A percentile compares a stretch with the other conserved stretches of the same genome.
Evolutionary conservation across 2,329 filamentous ascomycete species (phyloP).

Genomic region (Tolypocladium ovalisporum): DNA sequence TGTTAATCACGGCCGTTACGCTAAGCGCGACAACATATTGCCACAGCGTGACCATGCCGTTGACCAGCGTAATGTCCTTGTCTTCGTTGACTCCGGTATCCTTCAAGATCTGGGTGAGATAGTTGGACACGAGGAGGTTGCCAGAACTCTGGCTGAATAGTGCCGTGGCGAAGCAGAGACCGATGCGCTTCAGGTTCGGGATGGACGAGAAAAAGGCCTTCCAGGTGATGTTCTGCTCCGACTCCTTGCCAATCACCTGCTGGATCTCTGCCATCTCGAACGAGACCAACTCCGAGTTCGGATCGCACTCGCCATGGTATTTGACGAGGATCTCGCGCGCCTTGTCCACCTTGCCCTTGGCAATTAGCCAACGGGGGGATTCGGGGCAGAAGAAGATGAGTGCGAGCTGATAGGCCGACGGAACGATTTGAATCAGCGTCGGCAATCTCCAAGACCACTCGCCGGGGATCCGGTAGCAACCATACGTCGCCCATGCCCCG

Average conservation of each 20-base stretch:
- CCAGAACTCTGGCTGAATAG: slow-evolving; percentile 30
- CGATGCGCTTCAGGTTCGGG: slow-evolving; percentile 27
- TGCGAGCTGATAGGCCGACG: slow-evolving; percentile 28
- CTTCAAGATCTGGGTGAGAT: slow-evolving; percentile 26
- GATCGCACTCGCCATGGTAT: slow-evolving; percentile 38
- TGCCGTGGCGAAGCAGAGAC: slow-evolving; percentile 26
- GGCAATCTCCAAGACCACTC: slow-evolving; percentile 42
- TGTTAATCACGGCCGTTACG: slow-evolving; percentile 24
- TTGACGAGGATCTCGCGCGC: slow-evolving; percentile 39
- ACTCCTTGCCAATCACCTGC: slow-evolving; percentile 25
- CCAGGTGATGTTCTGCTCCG: slow-evolving; percentile 27
- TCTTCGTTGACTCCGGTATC: slow-evolving; percentile 24
- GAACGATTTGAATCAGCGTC: slow-evolving; percentile 38
- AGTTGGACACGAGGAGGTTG: slow-evolving; percentile 30
- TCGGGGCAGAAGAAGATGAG: slow-evolving; percentile 44
- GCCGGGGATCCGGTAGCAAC: slow-evolving; percentile 13
- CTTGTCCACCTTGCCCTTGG: slow-evolving; percentile 36
- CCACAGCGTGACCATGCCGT: slow-evolving; percentile 29
- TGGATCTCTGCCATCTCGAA: slow-evolving; percentile 39
- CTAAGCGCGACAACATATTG: slow-evolving; percentile 28
- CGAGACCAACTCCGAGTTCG: slow-evolving; percentile 30
- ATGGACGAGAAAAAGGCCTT: slow-evolving; percentile 26
- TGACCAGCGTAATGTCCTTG: slow-evolving; percentile 29
- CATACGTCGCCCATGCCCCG: slow-evolving; percentile 25
- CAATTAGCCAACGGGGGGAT: slow-evolving; percentile 47